Evolutionary conservation across 192 early-diverging fungal species (phyloP), one percentile per base, ranked within the genome.

Genomic region (Mortierella antarctica): DNA sequence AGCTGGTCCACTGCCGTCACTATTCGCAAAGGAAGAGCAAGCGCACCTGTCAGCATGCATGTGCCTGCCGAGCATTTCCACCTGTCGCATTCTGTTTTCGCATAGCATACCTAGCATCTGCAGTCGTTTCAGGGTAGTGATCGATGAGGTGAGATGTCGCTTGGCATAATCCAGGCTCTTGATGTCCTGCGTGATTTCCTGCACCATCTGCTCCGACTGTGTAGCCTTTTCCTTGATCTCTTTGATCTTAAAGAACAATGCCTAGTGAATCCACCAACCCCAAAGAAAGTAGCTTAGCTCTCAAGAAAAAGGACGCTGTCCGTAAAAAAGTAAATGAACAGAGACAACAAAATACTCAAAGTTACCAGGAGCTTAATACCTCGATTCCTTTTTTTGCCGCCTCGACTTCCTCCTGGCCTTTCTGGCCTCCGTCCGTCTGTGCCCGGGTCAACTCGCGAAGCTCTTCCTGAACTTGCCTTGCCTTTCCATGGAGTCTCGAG

Each of bases 131-230:
- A 97, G 84, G 5, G 93, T 89, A 0, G 92, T 93, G 13, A 96
- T 93, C 2, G 96, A 92, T 39, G 83, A 71, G 5, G 93, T 93
- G 52, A 99, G 82, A 71, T 98, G 96, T 62, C 93, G 90, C 81
- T 99, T 99, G 47, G 96, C 95, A 70, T 91, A 92, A 79, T 99
- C 98, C 50, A 99, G 86, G 11, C 92, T 88, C 70, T 96, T 96
- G 70, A 99, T 98, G 70, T 99, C 98, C 63, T 93, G 89, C 13
- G 98, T 98, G 54, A 99, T 99, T 54, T 97, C 96, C 17, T 94
- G 90, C 0, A 99, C 96, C 88, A 93, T 93, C 15, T 89, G 83
- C 59, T 98, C 96, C 0, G 96, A 96, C 50, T 90, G 88, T 0
- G 89, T 86, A 17, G 98, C 95, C 77, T 96, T 94, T 56, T 91